Percentiles rank a stretch among this genome's conserved stretches.
Evolutionary conservation across 2,329 filamentous ascomycete species (phyloP).

Genomic region (Tolypocladium paradoxum): DNA sequence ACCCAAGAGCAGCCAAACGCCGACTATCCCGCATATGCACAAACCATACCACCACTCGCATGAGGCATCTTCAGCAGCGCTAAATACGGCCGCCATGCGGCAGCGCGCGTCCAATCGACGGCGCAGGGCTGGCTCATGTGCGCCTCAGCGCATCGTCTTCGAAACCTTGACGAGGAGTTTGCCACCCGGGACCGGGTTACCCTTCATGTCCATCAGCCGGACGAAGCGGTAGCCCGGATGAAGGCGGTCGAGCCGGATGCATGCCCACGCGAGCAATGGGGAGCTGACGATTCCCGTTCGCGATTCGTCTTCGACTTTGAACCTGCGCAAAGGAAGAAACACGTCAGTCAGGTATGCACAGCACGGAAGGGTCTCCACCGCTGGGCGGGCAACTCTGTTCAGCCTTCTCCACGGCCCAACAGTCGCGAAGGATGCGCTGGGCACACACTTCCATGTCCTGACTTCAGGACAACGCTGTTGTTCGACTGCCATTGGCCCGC

Average conservation of each 20-base stretch:
- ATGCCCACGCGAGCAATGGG: slow-evolving; percentile 42
- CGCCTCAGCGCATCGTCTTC: slow-evolving; percentile 28
- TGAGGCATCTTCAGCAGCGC: not conserved
- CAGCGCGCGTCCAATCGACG: not conserved
- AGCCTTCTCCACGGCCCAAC: not conserved
- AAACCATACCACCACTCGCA: not conserved
- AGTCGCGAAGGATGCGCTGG: not conserved
- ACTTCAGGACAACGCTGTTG: not conserved
- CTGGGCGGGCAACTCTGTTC: not conserved
- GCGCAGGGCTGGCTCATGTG: not conserved
- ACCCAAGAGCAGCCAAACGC: not conserved
- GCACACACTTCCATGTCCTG: not conserved
- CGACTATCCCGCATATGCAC: not conserved
- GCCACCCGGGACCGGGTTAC: slow-evolving; percentile 31
- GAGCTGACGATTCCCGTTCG: slow-evolving; percentile 25
- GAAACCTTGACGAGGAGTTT: slow-evolving; percentile 42
- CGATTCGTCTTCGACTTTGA: slow-evolving; percentile 43
- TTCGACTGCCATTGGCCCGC: not conserved
- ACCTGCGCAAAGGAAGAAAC: slow-evolving; percentile 21
- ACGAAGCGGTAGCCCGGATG: slow-evolving; percentile 45
- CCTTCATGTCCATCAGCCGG: slow-evolving; percentile 34
- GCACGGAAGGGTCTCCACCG: not conserved
- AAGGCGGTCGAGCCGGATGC: slow-evolving; percentile 48
- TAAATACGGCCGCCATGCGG: not conserved
- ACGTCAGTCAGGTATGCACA: not conserved